Conservation (phyloP, 2,329 filamentous ascomycete genomes). For the Sarocladium brachiariae region DNA sequence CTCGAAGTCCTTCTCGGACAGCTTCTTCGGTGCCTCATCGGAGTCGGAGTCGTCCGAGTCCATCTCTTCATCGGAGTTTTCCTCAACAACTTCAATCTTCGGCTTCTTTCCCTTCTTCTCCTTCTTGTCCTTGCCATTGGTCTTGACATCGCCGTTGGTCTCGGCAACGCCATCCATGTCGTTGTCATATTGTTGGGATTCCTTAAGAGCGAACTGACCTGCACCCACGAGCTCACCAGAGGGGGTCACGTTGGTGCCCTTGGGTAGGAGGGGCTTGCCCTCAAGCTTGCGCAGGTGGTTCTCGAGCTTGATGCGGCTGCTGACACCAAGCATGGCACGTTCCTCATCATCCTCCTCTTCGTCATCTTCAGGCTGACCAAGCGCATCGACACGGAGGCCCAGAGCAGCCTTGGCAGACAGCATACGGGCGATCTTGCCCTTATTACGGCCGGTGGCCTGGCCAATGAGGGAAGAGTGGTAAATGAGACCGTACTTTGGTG, state of each 20-base stretch:
- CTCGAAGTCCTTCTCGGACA: constrained; percentile 50
- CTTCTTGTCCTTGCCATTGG: constrained; percentile 29
- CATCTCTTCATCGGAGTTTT: constrained; percentile 27
- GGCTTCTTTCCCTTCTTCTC: constrained; percentile 38
- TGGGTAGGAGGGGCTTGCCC: constrained; percentile 78
- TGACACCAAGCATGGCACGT: constrained; percentile 71
- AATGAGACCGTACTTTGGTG: constrained; percentile 94
- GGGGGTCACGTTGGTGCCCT: constrained; percentile 67
- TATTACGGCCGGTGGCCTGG: constrained; percentile 95
- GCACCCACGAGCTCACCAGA: constrained; percentile 58
- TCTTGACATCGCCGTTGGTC: constrained; percentile 40
- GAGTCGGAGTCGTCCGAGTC: constrained; percentile 27
- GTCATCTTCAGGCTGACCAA: constrained; percentile 50
- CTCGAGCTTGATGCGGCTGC: constrained; percentile 66
- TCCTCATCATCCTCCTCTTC: constrained; percentile 71
- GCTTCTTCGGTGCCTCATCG: constrained; percentile 33
- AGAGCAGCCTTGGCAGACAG: constrained; percentile 89
- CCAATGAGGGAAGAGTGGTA: constrained; percentile 92
- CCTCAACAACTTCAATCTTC: constrained; percentile 33
- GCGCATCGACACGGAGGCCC: constrained; percentile 86
- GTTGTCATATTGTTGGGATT: constrained; percentile 87
- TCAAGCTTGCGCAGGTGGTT: constrained; percentile 71
- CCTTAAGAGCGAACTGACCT: constrained; percentile 85
- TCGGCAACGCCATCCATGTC: constrained; percentile 81
- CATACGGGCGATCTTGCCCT: constrained; percentile 98